Evolutionary conservation across 345 rosid species (phyloP).

Genomic region (Excoecaria agallocha): DNA sequence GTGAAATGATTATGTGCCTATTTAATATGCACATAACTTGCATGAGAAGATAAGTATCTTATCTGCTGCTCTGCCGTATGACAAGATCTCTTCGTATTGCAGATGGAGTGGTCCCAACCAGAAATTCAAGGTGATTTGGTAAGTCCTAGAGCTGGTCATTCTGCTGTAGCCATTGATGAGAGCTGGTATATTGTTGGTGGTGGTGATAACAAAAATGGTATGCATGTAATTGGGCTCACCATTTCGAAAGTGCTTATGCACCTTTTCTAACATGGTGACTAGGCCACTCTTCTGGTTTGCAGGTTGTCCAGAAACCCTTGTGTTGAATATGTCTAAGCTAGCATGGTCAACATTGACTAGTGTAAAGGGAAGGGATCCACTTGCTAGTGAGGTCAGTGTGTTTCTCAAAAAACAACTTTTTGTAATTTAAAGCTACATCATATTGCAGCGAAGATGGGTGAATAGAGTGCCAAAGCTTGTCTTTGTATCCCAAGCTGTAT

Average conservation of each 20-base stretch:
- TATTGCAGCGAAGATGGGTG: not conserved
- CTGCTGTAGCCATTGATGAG: conserved; percentile 69
- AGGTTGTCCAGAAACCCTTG: conserved; percentile 89
- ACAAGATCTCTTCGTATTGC: conserved; percentile 25
- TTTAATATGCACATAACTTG: conserved; percentile 7
- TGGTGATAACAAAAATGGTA: conserved; percentile 93
- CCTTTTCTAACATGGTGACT: not conserved
- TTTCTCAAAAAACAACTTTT: not conserved
- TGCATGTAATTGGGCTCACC: conserved; percentile 7
- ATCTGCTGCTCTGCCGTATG: conserved; percentile 9
- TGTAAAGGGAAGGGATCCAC: conserved; percentile 82
- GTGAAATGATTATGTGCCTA: not conserved
- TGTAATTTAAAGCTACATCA: too few relatives aligned
- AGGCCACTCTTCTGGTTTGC: conserved; percentile 8
- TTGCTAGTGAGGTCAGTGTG: conserved; percentile 86
- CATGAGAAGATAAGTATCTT: not conserved
- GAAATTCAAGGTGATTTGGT: conserved; percentile 71
- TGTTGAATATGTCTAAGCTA: conserved; percentile 81
- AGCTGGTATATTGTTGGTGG: conserved; percentile 96
- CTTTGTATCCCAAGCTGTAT: not conserved
- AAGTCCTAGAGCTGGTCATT: conserved; percentile 90
- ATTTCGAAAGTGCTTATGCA: conserved; percentile 9
- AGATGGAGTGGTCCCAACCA: conserved; percentile 97
- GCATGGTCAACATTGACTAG: conserved; percentile 67
- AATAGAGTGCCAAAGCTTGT: not conserved